Conservation (phyloP, 352 stramenopile genomes). For the Pythium graminicola region DNA sequence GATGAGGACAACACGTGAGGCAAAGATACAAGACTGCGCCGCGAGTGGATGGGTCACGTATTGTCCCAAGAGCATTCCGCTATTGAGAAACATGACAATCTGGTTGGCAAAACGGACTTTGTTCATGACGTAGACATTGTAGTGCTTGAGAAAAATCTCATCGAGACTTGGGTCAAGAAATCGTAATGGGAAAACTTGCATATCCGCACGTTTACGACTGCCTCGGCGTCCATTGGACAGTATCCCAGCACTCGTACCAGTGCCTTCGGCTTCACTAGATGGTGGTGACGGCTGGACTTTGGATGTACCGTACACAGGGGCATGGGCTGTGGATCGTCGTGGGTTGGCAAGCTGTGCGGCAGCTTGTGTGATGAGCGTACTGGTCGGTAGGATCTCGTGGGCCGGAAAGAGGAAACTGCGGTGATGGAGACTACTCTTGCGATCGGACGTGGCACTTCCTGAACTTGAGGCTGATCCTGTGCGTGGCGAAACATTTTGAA, state of each 20-base stretch:
- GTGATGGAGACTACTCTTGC: constrained; percentile 27
- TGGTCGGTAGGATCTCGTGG: constrained; percentile 37
- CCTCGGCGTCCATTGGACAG: background rate
- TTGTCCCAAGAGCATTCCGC: constrained; percentile 42
- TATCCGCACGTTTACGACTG: constrained; percentile 27
- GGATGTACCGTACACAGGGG: constrained; percentile 26
- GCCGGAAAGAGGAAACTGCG: constrained; percentile 37
- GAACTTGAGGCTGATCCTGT: constrained; percentile 23
- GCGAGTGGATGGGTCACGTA: constrained; percentile 31
- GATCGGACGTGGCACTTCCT: constrained; percentile 24
- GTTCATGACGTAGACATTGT: constrained; percentile 60
- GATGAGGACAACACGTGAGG: constrained; percentile 36
- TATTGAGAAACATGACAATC: constrained; percentile 44
- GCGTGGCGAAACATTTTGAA: constrained; percentile 17
- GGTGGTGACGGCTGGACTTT: constrained; percentile 28
- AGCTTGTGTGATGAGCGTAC: constrained; percentile 33
- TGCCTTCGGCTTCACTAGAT: constrained; percentile 15
- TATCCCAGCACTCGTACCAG: background rate
- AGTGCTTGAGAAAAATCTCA: constrained; percentile 70
- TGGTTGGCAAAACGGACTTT: constrained; percentile 52
- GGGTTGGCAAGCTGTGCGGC: constrained; percentile 20
- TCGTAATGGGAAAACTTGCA: constrained; percentile 50
- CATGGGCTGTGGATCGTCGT: constrained; percentile 19
- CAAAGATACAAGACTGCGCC: constrained; percentile 28
- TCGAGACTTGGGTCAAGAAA: constrained; percentile 56